Evolutionary conservation across 2,329 filamentous ascomycete species (phyloP), one percentile per base, ranked within the genome.

Genomic region (Colletotrichum sp.): DNA sequence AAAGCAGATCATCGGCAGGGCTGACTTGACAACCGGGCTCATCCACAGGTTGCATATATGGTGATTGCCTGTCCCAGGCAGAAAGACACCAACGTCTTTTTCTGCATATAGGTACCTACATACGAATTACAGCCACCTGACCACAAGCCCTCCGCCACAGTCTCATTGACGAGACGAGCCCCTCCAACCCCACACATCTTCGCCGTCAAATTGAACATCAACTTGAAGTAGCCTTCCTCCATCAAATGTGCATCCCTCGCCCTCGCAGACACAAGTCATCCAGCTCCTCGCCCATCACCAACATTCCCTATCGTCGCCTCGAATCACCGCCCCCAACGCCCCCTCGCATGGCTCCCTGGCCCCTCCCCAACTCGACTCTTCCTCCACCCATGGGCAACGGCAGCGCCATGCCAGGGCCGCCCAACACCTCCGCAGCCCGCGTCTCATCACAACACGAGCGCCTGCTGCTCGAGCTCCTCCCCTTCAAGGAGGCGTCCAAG

Each of bases 381-480:
- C 36, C 36, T 57, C 68, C 43, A 48, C 16, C 34, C 21, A 32
- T 30, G 65, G 26, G 8, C 12, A 32, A 60, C 15, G 32, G 55
- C 39, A 39, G 21, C 36, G 21, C 60, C 18, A 36, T 30, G 21
- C 39, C 68, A 18, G 26, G 36, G 6, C 21, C 43, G n/a, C n/a
- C 43, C 7, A 21, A 21, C 43, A 52, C 48, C 28, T 7, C 65
- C 63, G 26, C 74, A 4, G n/a, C 65, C 39, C 61, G 43, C 52
- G 64, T 84, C 60, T 77, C 81, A 24, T 72, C 78, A 5, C 84
- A 86, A 77, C 82, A 85, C 77, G 82, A 84, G 78, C 83, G 84
- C 36, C 83, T 86, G 39, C 80, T 86, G 67, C 79, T 86, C 76
- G 84, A 86, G 76, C 82, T 85, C 52, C 81, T 86, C 13, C 84